Percentiles rank a stretch among this genome's conserved stretches.
Evolutionary conservation across 352 stramenopile species (phyloP).

Genomic region (Globisporangium emineosum): DNA sequence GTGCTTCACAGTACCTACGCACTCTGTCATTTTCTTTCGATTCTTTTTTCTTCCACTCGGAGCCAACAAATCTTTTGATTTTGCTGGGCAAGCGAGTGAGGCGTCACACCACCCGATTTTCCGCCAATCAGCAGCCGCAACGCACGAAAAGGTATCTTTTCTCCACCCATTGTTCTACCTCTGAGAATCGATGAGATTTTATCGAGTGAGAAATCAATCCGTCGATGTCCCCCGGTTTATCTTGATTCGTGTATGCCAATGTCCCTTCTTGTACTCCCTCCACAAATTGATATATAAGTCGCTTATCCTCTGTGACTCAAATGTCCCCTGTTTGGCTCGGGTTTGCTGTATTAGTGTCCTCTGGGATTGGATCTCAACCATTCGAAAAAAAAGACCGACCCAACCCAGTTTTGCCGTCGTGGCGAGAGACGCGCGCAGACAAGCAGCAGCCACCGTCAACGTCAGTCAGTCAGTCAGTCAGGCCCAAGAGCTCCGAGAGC

Average conservation of each 20-base stretch:
- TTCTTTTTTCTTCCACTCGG: slow-evolving; percentile 18
- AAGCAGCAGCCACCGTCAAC: slow-evolving; percentile 12
- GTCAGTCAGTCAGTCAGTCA: slow-evolving; percentile 13
- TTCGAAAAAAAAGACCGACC: slow-evolving; percentile 16
- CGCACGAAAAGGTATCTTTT: slow-evolving; percentile 22
- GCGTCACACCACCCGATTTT: slow-evolving; percentile 22
- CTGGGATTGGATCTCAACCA: slow-evolving; percentile 10
- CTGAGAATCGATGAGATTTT: too few relatives aligned
- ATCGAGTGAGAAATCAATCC: too few relatives aligned
- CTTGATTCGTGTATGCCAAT: too few relatives aligned
- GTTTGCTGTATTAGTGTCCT: too few relatives aligned
- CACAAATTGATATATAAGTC: too few relatives aligned
- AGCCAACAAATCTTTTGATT: slow-evolving; percentile 15
- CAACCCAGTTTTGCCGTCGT: not conserved
- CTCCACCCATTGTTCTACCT: slow-evolving; percentile 8
- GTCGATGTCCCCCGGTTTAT: too few relatives aligned
- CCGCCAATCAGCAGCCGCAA: slow-evolving; percentile 21
- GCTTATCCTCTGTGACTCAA: too few relatives aligned
- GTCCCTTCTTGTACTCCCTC: too few relatives aligned
- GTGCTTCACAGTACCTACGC: not conserved
- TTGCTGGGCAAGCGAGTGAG: not conserved
- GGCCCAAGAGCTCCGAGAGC: too few relatives aligned
- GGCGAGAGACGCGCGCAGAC: slow-evolving; percentile 13
- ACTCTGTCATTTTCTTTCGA: slow-evolving; percentile 22
- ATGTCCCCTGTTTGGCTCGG: too few relatives aligned